Percentiles rank a stretch among this genome's conserved stretches.
Evolutionary conservation across 768 basidiomycete genomes (phyloP).

Genomic region (Amanita pallidorosea): DNA sequence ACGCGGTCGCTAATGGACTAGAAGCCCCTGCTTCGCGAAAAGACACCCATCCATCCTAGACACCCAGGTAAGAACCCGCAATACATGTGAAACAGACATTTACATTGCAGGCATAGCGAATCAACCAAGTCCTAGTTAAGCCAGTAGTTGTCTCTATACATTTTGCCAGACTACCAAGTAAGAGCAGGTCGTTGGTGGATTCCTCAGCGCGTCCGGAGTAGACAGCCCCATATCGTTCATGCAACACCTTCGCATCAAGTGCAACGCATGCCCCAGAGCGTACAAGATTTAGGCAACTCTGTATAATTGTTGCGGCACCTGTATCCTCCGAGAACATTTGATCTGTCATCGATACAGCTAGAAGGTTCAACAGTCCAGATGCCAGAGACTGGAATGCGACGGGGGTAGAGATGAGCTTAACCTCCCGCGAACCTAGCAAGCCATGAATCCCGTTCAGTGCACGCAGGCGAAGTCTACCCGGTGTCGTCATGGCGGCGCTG

Average conservation of each 20-base stretch:
- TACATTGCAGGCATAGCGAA: slow-evolving; percentile 43
- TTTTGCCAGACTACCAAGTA: slow-evolving; percentile 36
- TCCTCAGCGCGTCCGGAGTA: slow-evolving; percentile 21
- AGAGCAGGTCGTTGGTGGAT: slow-evolving; percentile 22
- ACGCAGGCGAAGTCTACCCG: slow-evolving; percentile 32
- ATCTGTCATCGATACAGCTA: slow-evolving; percentile 20
- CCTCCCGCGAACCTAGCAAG: slow-evolving; percentile 26
- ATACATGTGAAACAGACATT: slow-evolving; percentile 4
- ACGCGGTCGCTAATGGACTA: slow-evolving; percentile 34
- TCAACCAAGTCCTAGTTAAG: slow-evolving; percentile 35
- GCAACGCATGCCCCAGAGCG: slow-evolving; percentile 36
- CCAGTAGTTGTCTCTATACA: slow-evolving; percentile 41
- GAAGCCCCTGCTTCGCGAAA: slow-evolving; percentile 19
- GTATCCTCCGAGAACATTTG: slow-evolving; percentile 9
- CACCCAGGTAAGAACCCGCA: neutral
- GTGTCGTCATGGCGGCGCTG: slow-evolving; percentile 38
- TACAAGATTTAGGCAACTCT: slow-evolving; percentile 35
- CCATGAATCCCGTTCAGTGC: slow-evolving; percentile 39
- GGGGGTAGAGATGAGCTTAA: slow-evolving; percentile 22
- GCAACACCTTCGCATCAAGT: slow-evolving; percentile 32
- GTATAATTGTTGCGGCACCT: slow-evolving; percentile 24
- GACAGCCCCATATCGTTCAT: slow-evolving; percentile 36
- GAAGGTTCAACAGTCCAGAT: slow-evolving; percentile 40
- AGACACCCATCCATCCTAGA: slow-evolving; percentile 39
- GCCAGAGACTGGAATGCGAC: slow-evolving; percentile 39